Percentiles rank a stretch among this genome's conserved stretches.
phyloP scores from a whole-genome alignment of 1,284 basidiomycete species.

The Apiotrichum laibachii region DNA sequence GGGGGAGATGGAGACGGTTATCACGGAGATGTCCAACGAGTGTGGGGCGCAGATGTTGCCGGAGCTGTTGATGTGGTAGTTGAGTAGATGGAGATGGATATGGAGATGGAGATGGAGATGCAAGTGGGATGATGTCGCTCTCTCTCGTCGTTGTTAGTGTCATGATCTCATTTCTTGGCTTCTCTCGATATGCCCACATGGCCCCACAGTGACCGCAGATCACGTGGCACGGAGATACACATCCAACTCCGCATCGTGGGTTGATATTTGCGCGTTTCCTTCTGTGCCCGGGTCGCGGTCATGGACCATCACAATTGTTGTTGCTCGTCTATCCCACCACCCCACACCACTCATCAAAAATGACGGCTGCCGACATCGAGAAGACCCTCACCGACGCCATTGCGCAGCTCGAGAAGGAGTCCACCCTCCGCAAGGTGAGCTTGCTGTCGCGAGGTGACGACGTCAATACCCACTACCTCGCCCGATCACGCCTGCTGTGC shows the following conservation, averaged over 20 bases:
- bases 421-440: slow-evolving; percentile 46
- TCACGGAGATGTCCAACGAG: background rate
- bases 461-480: too few relatives aligned
- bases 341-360: background rate
- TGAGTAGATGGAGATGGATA: too few relatives aligned
- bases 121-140: too few relatives aligned
- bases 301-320: too few relatives aligned
- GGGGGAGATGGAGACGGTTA: background rate
- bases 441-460: background rate
- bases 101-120: too few relatives aligned
- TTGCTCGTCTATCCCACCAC: background rate
- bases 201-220: too few relatives aligned
- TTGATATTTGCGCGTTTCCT: background rate
- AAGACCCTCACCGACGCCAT: slow-evolving; percentile 38
- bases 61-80: too few relatives aligned
- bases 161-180: too few relatives aligned
- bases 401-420: slow-evolving; percentile 45
- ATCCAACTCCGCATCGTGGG: background rate
- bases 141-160: too few relatives aligned
- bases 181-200: background rate
- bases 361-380: slow-evolving; percentile 19
- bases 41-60: too few relatives aligned
- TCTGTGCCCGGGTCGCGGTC: too few relatives aligned
- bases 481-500: too few relatives aligned
- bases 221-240: background rate